Evolutionary conservation across 805 yeast species (phyloP).

Genomic region (Candida krabiensis): DNA sequence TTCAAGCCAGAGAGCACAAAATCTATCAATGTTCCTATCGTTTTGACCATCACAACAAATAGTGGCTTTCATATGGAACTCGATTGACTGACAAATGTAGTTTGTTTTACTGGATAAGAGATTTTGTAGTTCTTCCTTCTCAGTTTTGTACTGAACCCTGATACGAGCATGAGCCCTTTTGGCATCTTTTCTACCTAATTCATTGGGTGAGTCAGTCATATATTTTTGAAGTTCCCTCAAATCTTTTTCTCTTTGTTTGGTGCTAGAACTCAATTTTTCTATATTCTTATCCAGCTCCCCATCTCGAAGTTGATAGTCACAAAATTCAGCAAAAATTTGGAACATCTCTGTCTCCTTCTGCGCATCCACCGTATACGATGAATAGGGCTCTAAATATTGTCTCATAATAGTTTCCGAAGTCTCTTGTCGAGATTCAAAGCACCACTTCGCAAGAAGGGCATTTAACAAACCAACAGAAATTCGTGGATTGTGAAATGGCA

Average conservation of each 20-base stretch:
- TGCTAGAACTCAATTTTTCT: constrained; percentile 30
- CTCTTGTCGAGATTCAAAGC: constrained; percentile 68
- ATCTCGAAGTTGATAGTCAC: constrained; percentile 61
- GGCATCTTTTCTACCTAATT: constrained; percentile 52
- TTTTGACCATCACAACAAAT: constrained; percentile 40
- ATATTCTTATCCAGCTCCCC: constrained; percentile 45
- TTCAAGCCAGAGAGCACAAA: constrained; percentile 83
- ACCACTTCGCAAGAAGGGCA: constrained; percentile 62
- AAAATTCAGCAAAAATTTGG: constrained; percentile 68
- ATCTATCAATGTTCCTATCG: constrained; percentile 66
- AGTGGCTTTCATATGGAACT: constrained; percentile 59
- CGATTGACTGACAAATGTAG: constrained; percentile 50
- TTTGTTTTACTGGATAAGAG: constrained; percentile 38
- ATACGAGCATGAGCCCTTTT: constrained; percentile 51
- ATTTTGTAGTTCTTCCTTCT: constrained; percentile 43
- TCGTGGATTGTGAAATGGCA: constrained; percentile 11
- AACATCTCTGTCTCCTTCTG: constrained; percentile 43
- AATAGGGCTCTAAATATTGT: constrained; percentile 49
- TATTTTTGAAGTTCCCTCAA: constrained; percentile 48
- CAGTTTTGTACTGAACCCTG: constrained; percentile 48
- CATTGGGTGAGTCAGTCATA: constrained; percentile 40
- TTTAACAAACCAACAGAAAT: constrained; percentile 20
- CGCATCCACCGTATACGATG: constrained; percentile 16
- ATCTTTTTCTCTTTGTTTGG: constrained; percentile 43
- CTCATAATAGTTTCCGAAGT: constrained; percentile 57